Base-by-base conservation (phyloP, 192 early-diverging fungal species). In the Phlyctochytrium arcticum region DNA sequence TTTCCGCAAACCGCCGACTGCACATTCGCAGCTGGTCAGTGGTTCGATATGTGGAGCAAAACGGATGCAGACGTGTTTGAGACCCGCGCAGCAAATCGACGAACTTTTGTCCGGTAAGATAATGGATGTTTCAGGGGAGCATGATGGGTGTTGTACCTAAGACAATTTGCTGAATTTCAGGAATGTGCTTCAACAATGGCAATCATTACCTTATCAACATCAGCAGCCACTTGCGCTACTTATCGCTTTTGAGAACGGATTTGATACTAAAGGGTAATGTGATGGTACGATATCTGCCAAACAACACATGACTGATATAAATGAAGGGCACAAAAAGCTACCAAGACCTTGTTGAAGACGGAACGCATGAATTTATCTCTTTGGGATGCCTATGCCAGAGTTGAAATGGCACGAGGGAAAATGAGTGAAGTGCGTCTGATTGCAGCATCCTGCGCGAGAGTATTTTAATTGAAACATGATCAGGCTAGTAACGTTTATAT, bases 401-500 rank as follows among this genome's bases (percentile, higher is more conserved):
- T 72, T 27, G 75, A 75, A 37, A 33, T 50, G 12, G 33, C 15
- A 46, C 10, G 58, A 31, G 73, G 72, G 26, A 74, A 72, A 17
- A 6, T 37, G 4, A 67, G 56, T 36, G 73, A 75, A 54, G 72
- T 77, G 15, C 15, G 31, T 6, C 49, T 7, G 27, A 51, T 51
- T 51, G 5, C n/a, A n/a, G n/a, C n/a, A n/a, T n/a, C n/a, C n/a
- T n/a, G n/a, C n/a, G n/a, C n/a, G n/a, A n/a, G n/a, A n/a, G n/a
- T n/a, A n/a, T n/a, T n/a, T n/a, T n/a, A n/a, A n/a, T n/a, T n/a
- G n/a, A n/a, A n/a, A n/a, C n/a, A n/a, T n/a, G n/a, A n/a, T 50
- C 24, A 79, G 77, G 75, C 78, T 6, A 49, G 67, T 6, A 80
- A 72, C 37, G 70, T 80, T 5, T 77, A 71, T 60, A 36, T 60